Evolutionary conservation across 768 basidiomycete species (phyloP), one percentile per base, ranked within the genome.

Genomic region (Psilocybe subaeruginosa): DNA sequence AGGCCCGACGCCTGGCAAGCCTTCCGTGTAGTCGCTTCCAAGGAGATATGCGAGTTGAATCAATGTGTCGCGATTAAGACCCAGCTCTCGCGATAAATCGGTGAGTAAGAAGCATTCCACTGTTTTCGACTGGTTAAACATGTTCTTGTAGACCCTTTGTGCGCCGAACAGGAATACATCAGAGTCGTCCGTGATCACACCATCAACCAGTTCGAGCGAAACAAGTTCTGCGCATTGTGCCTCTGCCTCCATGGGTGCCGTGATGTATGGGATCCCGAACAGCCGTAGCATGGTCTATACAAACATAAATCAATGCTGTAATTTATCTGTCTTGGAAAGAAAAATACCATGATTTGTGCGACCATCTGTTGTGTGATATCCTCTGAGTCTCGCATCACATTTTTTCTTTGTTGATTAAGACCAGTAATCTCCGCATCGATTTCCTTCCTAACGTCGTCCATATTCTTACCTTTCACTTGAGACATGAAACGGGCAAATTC

Each of bases 41-140:
- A 99, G 83, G 12, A 99, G 82, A 73, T 97, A 97, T 8, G 97
- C 97, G 33, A 99, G 80, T 33, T 90, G 85, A 58, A 99, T 85
- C 46, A 99, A 85, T 14, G 90, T 89, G 66, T 93, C 93, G 27
- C 95, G 83, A 52, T 92, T 89, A 23, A 99, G 79, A 4, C 93
- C 90, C 8, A 99, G 81, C 73, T 99, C 97, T 46, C 95, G 84
- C 41, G 83, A 83, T 52, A 99, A 83, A 71, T 99, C 97, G 4
- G 85, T 74, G 2, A 87, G 77, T 37, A 97, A 78, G 80, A 97
- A 99, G 71, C 95, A 95, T 75, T 99, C 97, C 57, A 98, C 97
- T 3, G 95, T 98, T 80, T 99, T 98, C 51, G 93, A 92, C 74
- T 99, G 97, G 72, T 99, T 98, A 80, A 99, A 99, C 92, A 99